phyloP scores from a whole-genome alignment of 2,329 filamentous ascomycete genomes.

The Harringtonia lauricola region DNA sequence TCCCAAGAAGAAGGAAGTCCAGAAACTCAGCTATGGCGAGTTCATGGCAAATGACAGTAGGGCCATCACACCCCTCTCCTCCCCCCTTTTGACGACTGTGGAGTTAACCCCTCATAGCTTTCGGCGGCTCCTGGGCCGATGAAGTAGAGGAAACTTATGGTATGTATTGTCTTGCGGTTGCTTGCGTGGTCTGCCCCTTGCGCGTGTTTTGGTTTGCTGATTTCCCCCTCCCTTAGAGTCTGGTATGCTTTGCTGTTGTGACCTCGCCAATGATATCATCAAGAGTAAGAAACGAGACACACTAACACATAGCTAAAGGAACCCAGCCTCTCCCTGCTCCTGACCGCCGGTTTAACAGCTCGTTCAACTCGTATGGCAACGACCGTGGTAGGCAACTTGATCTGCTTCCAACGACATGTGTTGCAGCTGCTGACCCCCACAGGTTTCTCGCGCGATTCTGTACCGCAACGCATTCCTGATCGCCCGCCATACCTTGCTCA shows the following conservation, averaged over 20 bases:
- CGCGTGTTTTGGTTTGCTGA: constrained; percentile 24
- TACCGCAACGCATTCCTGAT: constrained; percentile 64
- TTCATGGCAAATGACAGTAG: constrained; percentile 89
- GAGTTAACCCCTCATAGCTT: constrained; percentile 22
- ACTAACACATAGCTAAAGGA: constrained; percentile 24
- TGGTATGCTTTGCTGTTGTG: background rate
- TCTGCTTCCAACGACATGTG: background rate
- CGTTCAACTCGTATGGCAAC: constrained; percentile 13
- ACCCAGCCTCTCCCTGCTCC: constrained; percentile 45
- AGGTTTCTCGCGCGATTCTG: constrained; percentile 57
- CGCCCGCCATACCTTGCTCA: constrained; percentile 94
- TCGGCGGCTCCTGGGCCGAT: constrained; percentile 88
- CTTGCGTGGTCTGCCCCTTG: background rate
- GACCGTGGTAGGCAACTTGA: constrained; percentile 10
- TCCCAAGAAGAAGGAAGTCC: constrained; percentile 84
- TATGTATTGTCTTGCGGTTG: constrained; percentile 35
- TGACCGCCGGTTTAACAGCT: constrained; percentile 27
- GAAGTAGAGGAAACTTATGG: constrained; percentile 88
- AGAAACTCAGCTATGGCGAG: constrained; percentile 96
- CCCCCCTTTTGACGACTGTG: constrained; percentile 1
- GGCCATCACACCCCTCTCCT: constrained; percentile 23
- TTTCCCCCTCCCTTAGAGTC: no score
- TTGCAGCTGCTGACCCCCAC: background rate
- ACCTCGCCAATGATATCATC: background rate
- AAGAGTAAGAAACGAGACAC: background rate